Evolutionary conservation across 371 early-diverging fungal genomes (phyloP).

Genomic region (Syncephalis fuscata): DNA sequence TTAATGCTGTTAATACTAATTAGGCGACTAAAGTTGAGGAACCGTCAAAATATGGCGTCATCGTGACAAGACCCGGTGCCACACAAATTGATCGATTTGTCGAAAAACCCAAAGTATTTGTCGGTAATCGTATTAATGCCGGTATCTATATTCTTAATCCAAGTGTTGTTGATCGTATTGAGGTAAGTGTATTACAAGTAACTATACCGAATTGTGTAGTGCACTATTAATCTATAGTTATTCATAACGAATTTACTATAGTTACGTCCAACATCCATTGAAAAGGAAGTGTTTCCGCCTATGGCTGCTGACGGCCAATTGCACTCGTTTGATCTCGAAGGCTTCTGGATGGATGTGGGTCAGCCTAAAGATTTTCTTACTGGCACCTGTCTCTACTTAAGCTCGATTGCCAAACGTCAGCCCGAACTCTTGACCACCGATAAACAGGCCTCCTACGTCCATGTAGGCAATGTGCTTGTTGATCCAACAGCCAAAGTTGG

Average conservation of each 20-base stretch:
- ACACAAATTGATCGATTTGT: conserved; percentile 84
- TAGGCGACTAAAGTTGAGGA: conserved; percentile 95
- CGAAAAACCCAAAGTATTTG: conserved; percentile 94
- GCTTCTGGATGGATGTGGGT: conserved; percentile 99
- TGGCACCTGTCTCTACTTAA: conserved; percentile 87
- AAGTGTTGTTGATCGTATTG: conserved; percentile 80
- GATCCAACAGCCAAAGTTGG: conserved; percentile 87
- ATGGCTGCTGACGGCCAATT: conserved; percentile 80
- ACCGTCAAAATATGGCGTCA: conserved; percentile 96
- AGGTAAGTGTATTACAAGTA: conserved; percentile 33
- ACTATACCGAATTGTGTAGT: no score
- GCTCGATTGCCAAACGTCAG: conserved; percentile 51
- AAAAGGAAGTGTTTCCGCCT: conserved; percentile 94
- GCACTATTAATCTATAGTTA: background rate
- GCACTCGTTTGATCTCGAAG: conserved; percentile 83
- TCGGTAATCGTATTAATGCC: conserved; percentile 96
- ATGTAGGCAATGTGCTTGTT: conserved; percentile 74
- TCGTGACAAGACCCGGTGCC: conserved; percentile 55
- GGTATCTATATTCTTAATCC: conserved; percentile 97
- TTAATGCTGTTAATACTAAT: no score
- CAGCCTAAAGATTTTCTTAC: conserved; percentile 97
- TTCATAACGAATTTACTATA: conserved; percentile 9
- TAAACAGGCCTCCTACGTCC: conserved; percentile 25
- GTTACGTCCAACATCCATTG: conserved; percentile 89
- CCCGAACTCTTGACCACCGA: conserved; percentile 42